Percentiles rank a stretch among this genome's conserved stretches.
Conservation (phyloP, 1,139 yeast genomes). For the Scheffersomyces illinoinensis region DNA sequence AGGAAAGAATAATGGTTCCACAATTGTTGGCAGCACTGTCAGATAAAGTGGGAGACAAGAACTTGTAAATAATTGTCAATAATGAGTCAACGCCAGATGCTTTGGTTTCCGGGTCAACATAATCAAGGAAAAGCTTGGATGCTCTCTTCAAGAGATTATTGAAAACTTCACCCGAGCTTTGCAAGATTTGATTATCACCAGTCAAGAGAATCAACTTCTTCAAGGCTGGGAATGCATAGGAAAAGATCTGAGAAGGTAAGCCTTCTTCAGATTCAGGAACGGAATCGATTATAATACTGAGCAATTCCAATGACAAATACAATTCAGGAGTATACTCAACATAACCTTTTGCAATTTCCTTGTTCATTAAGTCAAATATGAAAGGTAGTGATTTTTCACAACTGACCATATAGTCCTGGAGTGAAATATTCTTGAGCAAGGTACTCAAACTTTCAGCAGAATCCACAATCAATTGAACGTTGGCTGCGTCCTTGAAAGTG, state of each 20-base stretch:
- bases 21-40: slow-evolving; percentile 80
- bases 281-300: slow-evolving; percentile 55
- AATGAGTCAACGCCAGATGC: slow-evolving; percentile 56
- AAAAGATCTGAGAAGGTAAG: slow-evolving; percentile 51
- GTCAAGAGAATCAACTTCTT: slow-evolving; percentile 53
- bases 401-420: slow-evolving; percentile 44
- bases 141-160: slow-evolving; percentile 60
- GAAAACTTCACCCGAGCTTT: slow-evolving; percentile 75
- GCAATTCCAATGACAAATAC: slow-evolving; percentile 65
- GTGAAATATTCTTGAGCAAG: slow-evolving; percentile 50
- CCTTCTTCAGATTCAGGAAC: slow-evolving; percentile 40
- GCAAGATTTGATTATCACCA: slow-evolving; percentile 77
- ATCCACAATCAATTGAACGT: slow-evolving; percentile 67
- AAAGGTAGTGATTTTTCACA: slow-evolving; percentile 57
- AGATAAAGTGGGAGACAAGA: slow-evolving; percentile 68
- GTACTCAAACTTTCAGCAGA: slow-evolving; percentile 60
- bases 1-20: slow-evolving; percentile 67
- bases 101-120: slow-evolving; percentile 36
- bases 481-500: slow-evolving; percentile 74
- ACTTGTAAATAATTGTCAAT: slow-evolving; percentile 63
- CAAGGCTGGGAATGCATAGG: slow-evolving; percentile 52
- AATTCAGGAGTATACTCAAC: slow-evolving; percentile 58
- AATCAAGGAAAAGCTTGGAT: slow-evolving; percentile 43
- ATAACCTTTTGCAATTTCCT: slow-evolving; percentile 14
- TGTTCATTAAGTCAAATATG: slow-evolving; percentile 40